Evolutionary conservation across 331 rosid species (phyloP).

Genomic region (Arachis monticola): DNA sequence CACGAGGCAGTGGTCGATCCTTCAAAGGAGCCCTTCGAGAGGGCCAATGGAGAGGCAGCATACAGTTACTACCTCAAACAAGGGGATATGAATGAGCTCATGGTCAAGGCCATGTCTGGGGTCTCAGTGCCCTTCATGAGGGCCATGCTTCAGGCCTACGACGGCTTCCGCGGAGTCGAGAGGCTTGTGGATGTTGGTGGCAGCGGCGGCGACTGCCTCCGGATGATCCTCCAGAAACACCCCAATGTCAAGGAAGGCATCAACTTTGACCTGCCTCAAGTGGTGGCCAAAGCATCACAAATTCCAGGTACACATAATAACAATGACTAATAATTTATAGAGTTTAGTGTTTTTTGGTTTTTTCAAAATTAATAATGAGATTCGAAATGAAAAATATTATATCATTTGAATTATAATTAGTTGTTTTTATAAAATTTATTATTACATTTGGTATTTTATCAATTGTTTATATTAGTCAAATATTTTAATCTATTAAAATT

Average conservation of each 20-base stretch:
- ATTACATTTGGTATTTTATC: too few relatives aligned
- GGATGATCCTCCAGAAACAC: slow-evolving; percentile 67
- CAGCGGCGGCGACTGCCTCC: slow-evolving; percentile 89
- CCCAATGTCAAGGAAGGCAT: slow-evolving; percentile 63
- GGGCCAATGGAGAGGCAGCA: slow-evolving; percentile 75
- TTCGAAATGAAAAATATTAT: too few relatives aligned
- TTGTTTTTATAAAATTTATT: too few relatives aligned
- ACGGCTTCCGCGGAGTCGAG: slow-evolving; percentile 66
- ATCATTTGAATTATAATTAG: too few relatives aligned
- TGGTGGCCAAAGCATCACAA: slow-evolving; percentile 78
- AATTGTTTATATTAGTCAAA: too few relatives aligned
- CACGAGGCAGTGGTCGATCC: slow-evolving; percentile 87
- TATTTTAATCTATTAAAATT: too few relatives aligned
- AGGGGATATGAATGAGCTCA: slow-evolving; percentile 78
- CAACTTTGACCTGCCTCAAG: slow-evolving; percentile 84
- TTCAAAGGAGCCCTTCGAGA: slow-evolving; percentile 72
- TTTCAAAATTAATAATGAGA: too few relatives aligned
- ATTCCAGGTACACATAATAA: slow-evolving; percentile 57
- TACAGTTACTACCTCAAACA: slow-evolving; percentile 70
- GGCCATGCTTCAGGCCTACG: slow-evolving; percentile 65
- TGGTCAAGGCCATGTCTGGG: slow-evolving; percentile 88
- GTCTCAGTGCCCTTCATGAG: slow-evolving; percentile 84
- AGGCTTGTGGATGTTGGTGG: slow-evolving; percentile 91
- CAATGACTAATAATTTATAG: too few relatives aligned
- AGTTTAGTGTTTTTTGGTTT: too few relatives aligned